phyloP scores from a whole-genome alignment of 2,329 filamentous ascomycete species.

The Fusarium praegraminearum region DNA sequence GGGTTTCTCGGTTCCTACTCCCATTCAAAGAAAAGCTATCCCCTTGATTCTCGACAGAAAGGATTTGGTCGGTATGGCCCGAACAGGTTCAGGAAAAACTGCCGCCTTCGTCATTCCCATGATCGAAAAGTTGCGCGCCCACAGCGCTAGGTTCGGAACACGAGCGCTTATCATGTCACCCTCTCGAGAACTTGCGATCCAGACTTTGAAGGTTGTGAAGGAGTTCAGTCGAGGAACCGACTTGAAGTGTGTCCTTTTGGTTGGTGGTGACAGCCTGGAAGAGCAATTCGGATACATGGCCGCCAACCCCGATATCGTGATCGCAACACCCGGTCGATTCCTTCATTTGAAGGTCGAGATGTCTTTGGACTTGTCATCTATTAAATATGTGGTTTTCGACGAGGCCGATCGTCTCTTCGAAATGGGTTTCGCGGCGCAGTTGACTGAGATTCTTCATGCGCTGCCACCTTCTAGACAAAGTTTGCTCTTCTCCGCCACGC shows the following conservation, averaged over 20 bases:
- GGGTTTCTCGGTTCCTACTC: constrained; percentile 95
- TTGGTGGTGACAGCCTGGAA: constrained; percentile 94
- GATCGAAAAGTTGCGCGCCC: constrained; percentile 91
- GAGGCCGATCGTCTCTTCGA: constrained; percentile 97
- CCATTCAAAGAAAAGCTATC: constrained; percentile 97
- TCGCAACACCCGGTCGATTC: constrained; percentile 96
- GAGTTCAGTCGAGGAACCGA: constrained; percentile 92
- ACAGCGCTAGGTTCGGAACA: constrained; percentile 87
- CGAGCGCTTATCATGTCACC: constrained; percentile 91
- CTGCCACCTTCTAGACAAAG: constrained; percentile 88
- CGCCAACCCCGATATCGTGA: constrained; percentile 95
- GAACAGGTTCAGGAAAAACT: constrained; percentile 98
- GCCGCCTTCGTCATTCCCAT: constrained; percentile 98
- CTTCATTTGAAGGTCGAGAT: constrained; percentile 98
- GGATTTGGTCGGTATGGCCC: constrained; percentile 98
- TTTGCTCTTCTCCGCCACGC: constrained; percentile 91
- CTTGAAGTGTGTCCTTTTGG: constrained; percentile 87
- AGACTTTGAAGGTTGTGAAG: constrained; percentile 96
- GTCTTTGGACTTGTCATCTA: constrained; percentile 88
- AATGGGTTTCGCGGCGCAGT: constrained; percentile 95
- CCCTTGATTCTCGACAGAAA: constrained; percentile 88
- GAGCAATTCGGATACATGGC: constrained; percentile 96
- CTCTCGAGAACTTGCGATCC: constrained; percentile 91
- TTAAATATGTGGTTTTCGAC: constrained; percentile 96
- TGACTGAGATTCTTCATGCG: constrained; percentile 92